phyloP scores from a whole-genome alignment of 2,329 filamentous ascomycete species.

The Xylaria sp. region DNA sequence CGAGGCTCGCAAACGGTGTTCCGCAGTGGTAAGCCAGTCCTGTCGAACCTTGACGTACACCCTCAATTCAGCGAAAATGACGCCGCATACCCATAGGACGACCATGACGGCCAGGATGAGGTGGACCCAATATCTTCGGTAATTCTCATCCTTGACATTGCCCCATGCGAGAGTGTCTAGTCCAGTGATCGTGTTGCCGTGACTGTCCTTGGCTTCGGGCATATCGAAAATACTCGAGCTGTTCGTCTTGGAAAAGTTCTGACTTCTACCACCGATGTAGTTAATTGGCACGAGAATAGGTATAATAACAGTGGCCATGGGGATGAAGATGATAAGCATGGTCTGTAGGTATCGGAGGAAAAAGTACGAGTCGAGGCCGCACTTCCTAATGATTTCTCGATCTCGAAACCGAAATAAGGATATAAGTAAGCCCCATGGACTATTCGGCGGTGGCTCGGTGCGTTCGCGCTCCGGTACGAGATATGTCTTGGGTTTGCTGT shows the following conservation, averaged over 20 bases:
- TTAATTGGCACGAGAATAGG: slow-evolving; percentile 87
- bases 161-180: slow-evolving; percentile 82
- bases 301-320: slow-evolving; percentile 70
- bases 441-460: slow-evolving; percentile 64
- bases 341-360: slow-evolving; percentile 71
- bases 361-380: slow-evolving; percentile 94
- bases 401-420: slow-evolving; percentile 63
- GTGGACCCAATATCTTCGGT: slow-evolving; percentile 76
- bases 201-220: slow-evolving; percentile 11
- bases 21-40: slow-evolving; percentile 87
- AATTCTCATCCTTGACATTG: slow-evolving; percentile 66
- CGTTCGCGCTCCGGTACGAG: slow-evolving; percentile 80
- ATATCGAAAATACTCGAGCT: slow-evolving; percentile 16
- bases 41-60: slow-evolving; percentile 91
- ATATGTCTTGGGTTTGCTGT: slow-evolving; percentile 75
- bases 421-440: slow-evolving; percentile 47
- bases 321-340: slow-evolving; percentile 86
- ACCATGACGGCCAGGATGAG: slow-evolving; percentile 71
- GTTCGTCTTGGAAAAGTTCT: slow-evolving; percentile 37
- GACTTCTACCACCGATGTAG: slow-evolving; percentile 62
- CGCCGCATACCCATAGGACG: slow-evolving; percentile 76
- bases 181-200: slow-evolving; percentile 48
- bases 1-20: slow-evolving; percentile 87
- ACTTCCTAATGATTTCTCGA: slow-evolving; percentile 87
- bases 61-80: slow-evolving; percentile 79